Evolutionary conservation across 106 monocot species (phyloP), one percentile per base, ranked within the genome.

Genomic region (Acanthochlamys bracteata): DNA sequence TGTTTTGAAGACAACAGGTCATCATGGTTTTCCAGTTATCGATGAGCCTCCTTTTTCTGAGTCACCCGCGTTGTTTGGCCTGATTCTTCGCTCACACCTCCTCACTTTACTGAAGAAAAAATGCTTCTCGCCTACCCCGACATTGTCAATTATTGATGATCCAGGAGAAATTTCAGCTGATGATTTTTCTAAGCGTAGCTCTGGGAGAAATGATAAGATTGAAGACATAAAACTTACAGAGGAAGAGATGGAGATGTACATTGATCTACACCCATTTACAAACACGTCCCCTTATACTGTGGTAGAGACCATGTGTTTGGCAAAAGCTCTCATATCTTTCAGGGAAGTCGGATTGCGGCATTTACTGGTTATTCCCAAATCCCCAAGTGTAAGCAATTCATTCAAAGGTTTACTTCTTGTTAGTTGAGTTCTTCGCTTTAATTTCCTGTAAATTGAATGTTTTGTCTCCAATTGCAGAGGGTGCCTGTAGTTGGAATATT

Each of bases 271-370:
- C 66, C 86, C 86, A 4, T 79, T 79, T 60, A 68, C 79, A 26
- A 82, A 86, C 55, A 71, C 82, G 14, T 86, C 86, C 24, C 86
- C 86, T 64, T 86, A 76, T 26, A 86, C 86, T 8, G 86, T 86
- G 11, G 79, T 86, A 7, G 86, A 86, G 71, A 82, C 79, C 10
- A 86, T 86, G 86, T 86, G 82, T 40, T 66, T 86, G 63, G 86
- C 79, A 7, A 86, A 86, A 74, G 86, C 86, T 57, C 67, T 82
- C 26, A 66, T 76, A 23, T 82, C 82, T 57, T 86, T 86, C 60
- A 65, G 82, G 27, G 82, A 86, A 70, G 76, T 86, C 53, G 86
- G 86, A 6, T 56, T 86, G 76, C 75, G 86, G 64, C 86, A 86
- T 59, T 72, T 86, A 23, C 69, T 86, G 71, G 59, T 86, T 53